These are phyloP conservation scores for Pharus latifolius DNA, from an alignment of 176 grass and related monocot species.

Conservation along the genomic window DNA sequence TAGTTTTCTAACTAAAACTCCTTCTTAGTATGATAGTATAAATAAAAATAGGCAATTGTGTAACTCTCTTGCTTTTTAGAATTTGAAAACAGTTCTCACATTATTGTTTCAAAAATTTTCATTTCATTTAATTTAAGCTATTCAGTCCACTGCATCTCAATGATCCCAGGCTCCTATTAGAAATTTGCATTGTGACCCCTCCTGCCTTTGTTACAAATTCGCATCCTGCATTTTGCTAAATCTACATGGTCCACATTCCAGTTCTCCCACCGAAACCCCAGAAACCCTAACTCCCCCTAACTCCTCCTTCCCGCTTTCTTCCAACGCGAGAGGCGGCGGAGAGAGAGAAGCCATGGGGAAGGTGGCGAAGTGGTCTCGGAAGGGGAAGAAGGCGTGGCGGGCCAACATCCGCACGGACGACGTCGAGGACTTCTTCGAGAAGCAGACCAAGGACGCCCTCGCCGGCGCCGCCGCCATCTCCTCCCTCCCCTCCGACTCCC, in stretches of 20 bases:
- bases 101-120: no score
- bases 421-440: constrained; percentile 78
- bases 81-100: no score
- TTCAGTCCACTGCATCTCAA: no score
- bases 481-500: constrained; percentile 44
- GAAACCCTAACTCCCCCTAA: constrained; percentile 25
- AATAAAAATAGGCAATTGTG: no score
- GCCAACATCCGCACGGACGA: constrained; percentile 82
- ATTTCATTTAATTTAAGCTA: no score
- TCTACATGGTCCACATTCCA: neutral
- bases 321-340: neutral
- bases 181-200: no score
- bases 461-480: constrained; percentile 48
- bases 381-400: constrained; percentile 98
- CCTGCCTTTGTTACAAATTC: no score
- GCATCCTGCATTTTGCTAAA: no score
- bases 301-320: neutral
- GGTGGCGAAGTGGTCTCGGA: constrained; percentile 64
- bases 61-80: no score
- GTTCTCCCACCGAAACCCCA: neutral
- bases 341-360: constrained; percentile 46
- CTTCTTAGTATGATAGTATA: no score
- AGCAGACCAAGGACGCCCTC: constrained; percentile 57
- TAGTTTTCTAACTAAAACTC: no score
- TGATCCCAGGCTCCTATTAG: no score